phyloP scores from a whole-genome alignment of 2,329 filamentous ascomycete species.

The Byssochlamys sp. region DNA sequence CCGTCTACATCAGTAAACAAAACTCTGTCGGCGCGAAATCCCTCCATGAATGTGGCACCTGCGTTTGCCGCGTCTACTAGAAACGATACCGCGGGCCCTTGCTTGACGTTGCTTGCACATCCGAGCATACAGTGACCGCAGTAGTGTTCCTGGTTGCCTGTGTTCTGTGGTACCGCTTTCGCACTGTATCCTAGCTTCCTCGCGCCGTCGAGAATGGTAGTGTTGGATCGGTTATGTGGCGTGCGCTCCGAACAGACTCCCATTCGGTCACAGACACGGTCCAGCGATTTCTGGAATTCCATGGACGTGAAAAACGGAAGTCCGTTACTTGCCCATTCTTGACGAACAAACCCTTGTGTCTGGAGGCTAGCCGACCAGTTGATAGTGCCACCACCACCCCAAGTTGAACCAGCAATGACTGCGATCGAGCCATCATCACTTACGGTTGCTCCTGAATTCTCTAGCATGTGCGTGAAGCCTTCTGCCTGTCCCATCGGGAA shows the following conservation, averaged over 20 bases:
- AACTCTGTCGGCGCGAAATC: slow-evolving; percentile 62
- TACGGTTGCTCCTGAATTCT: slow-evolving; percentile 52
- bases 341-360: slow-evolving; percentile 65
- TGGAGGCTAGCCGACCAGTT: slow-evolving; percentile 68
- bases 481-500: slow-evolving; percentile 63
- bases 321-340: slow-evolving; percentile 65
- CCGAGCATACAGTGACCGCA: slow-evolving; percentile 58
- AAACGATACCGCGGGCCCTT: slow-evolving; percentile 66
- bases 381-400: slow-evolving; percentile 77
- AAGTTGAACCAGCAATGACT: slow-evolving; percentile 60
- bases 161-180: slow-evolving; percentile 68
- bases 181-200: slow-evolving; percentile 63
- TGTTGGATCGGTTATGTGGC: slow-evolving; percentile 64
- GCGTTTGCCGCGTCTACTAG: slow-evolving; percentile 68
- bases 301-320: slow-evolving; percentile 64
- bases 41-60: slow-evolving; percentile 75
- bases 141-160: slow-evolving; percentile 60
- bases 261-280: slow-evolving; percentile 69
- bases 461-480: slow-evolving; percentile 57
- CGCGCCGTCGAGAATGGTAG: slow-evolving; percentile 63
- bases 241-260: slow-evolving; percentile 59
- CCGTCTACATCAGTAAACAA: slow-evolving; percentile 51
- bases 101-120: slow-evolving; percentile 60
- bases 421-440: slow-evolving; percentile 50
- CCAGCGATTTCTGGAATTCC: slow-evolving; percentile 68